These are phyloP conservation scores for Tricholoma saponaceum DNA, from an alignment of 768 basidiomycete species.

Conservation along the genomic window DNA sequence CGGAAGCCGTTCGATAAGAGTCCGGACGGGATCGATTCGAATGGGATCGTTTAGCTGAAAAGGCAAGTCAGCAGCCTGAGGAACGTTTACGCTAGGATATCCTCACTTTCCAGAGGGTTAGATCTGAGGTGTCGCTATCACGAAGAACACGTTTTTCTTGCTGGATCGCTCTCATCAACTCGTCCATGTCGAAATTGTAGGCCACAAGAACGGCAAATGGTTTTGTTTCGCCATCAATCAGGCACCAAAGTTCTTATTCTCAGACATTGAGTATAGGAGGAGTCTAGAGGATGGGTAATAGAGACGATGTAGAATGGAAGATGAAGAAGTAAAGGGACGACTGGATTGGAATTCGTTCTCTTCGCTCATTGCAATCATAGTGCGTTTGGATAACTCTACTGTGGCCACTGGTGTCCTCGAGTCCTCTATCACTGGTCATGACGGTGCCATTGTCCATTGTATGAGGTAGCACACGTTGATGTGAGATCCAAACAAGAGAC, in stretches of 20 bases:
- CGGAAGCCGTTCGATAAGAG: neutral
- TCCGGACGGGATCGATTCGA: neutral
- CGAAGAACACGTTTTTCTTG: neutral
- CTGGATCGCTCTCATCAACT: neutral
- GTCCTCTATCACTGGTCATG: too few species aligned
- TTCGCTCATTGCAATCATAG: too few species aligned
- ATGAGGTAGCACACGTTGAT: too few species aligned
- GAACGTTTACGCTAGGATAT: neutral
- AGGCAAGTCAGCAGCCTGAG: neutral
- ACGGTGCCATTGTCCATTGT: too few species aligned
- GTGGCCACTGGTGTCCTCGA: neutral
- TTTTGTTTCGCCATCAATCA: too few species aligned
- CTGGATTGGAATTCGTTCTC: neutral
- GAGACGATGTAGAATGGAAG: too few species aligned
- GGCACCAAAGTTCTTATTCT: too few species aligned
- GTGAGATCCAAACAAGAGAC: conserved; percentile 19
- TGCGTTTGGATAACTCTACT: too few species aligned
- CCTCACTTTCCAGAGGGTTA: neutral
- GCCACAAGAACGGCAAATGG: too few species aligned
- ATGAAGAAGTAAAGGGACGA: neutral
- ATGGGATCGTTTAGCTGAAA: neutral
- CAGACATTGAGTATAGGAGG: too few species aligned
- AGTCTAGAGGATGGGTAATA: too few species aligned
- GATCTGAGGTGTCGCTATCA: neutral
- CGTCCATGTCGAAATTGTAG: neutral